These are phyloP conservation scores for Agrocybe praecox DNA, from an alignment of 768 basidiomycete genomes.

Conservation along the genomic window DNA sequence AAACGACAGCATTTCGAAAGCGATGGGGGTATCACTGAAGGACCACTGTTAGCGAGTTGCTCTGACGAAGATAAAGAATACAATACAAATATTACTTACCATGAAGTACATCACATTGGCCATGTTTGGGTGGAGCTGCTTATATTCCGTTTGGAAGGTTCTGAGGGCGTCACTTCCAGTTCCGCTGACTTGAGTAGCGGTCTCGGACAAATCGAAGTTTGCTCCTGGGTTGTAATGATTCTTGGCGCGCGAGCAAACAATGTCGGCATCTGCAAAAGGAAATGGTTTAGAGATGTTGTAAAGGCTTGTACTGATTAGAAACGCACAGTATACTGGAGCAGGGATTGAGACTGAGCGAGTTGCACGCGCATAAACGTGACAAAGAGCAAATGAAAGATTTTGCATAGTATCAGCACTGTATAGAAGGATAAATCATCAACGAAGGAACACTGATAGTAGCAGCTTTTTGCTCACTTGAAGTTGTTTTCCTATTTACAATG, in stretches of 20 bases:
- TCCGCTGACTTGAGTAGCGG: constrained; percentile 49
- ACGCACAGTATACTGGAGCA: constrained; percentile 81
- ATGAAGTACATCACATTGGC: constrained; percentile 63
- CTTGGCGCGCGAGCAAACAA: constrained; percentile 80
- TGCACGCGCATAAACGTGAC: constrained; percentile 80
- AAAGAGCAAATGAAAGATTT: constrained; percentile 67
- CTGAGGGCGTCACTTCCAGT: constrained; percentile 43
- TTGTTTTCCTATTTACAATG: constrained; percentile 42
- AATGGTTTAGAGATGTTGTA: constrained; percentile 13
- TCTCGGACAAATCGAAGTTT: constrained; percentile 61
- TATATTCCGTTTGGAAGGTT: constrained; percentile 55
- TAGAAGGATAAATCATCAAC: not conserved
- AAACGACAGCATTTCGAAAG: not conserved
- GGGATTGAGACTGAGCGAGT: constrained; percentile 88
- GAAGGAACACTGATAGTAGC: not conserved
- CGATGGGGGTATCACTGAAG: not conserved
- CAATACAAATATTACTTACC: constrained; percentile 25
- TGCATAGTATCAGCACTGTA: constrained; percentile 68
- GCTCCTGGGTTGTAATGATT: constrained; percentile 75
- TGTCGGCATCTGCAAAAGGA: constrained; percentile 68
- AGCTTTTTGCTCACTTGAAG: constrained; percentile 48
- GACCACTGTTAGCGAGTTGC: not conserved
- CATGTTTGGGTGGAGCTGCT: constrained; percentile 54
- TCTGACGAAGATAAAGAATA: not conserved
- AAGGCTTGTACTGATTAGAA: not conserved